Conservation (phyloP, 345 rosid genomes). For the Dovyalis caffra region DNA sequence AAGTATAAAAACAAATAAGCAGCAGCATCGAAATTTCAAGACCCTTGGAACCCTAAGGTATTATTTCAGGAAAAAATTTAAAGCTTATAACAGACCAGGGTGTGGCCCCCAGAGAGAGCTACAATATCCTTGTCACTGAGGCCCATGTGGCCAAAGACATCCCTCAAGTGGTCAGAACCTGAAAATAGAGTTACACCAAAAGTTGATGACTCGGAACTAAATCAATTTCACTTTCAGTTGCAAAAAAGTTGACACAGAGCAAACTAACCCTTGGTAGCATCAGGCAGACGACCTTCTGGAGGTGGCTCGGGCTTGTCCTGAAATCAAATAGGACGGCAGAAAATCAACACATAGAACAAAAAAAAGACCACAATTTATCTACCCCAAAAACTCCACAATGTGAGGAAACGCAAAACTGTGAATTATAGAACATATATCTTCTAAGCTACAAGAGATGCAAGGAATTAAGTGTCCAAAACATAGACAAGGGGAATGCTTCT, state of each 20-base stretch:
- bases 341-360: background rate
- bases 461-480: no score
- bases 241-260: background rate
- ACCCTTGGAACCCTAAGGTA: no score
- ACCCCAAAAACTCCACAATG: background rate
- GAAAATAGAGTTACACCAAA: background rate
- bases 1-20: background rate
- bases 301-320: conserved; percentile 96
- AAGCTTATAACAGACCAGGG: conserved; percentile 57
- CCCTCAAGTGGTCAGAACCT: conserved; percentile 86
- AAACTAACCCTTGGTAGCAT: conserved; percentile 77
- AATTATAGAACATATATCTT: no score
- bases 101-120: conserved; percentile 93
- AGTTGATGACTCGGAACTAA: no score
- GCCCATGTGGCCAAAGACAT: conserved; percentile 78
- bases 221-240: background rate
- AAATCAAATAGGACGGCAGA: background rate
- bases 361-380: no score
- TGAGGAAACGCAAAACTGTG: no score
- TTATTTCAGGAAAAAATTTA: background rate
- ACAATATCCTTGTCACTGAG: conserved; percentile 89
- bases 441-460: no score
- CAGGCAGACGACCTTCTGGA: conserved; percentile 96
- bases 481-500: no score
- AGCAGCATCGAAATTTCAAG: no score